Base-by-base conservation (phyloP, 169 alveolate species). In the Plasmodium inui region DNA sequence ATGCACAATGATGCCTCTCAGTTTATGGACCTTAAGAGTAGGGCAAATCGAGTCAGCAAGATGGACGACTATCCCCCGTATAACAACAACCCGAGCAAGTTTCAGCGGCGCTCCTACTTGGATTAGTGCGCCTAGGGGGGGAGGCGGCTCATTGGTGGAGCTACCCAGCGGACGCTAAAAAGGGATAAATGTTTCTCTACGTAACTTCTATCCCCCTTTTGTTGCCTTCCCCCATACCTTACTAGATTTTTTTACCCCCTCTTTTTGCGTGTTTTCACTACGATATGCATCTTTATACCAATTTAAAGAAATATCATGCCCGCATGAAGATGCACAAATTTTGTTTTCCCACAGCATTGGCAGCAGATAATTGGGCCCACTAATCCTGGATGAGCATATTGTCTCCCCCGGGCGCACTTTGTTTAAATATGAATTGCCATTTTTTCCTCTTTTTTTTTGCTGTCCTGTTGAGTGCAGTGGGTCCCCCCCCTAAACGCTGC, bases 71-170 rank as follows among this genome's bases (percentile, higher is more conserved):
- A 88, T 22, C 17, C 94, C 0, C 46, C 94, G 6, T 88, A 73
- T 72, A 88, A 26, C 71, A 88, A 26, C 61, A 79, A 76, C 74
- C 73, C 94, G 9, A 79, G 82, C 57, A 88, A 88, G 55, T 88
- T 88, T 28, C 89, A 88, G 44, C 79, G 94, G 22, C 79, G 94
- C 44, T 88, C 94, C 19, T 88, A 55, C 78, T 57, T 88, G 41
- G 88, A 57, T 30, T 88, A 84, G 74, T 17, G 37, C 37, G n/a
- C 76, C 14, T 0, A 22, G 37, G 74, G 8, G 28, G 34, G 32
- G 32, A 0, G n/a, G n/a, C 44, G 44, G 44, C 44, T 7, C 5
- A 3, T 2, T 37, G 7, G 44, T 37, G 44, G 5, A 37, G 17
- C n/a, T 44, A 0, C 55, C 17, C 55, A 7, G n/a, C 9, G 61